Evolutionary conservation across 2,329 filamentous ascomycete species (phyloP), one percentile per base, ranked within the genome.

Genomic region (Colletotrichum sp.): DNA sequence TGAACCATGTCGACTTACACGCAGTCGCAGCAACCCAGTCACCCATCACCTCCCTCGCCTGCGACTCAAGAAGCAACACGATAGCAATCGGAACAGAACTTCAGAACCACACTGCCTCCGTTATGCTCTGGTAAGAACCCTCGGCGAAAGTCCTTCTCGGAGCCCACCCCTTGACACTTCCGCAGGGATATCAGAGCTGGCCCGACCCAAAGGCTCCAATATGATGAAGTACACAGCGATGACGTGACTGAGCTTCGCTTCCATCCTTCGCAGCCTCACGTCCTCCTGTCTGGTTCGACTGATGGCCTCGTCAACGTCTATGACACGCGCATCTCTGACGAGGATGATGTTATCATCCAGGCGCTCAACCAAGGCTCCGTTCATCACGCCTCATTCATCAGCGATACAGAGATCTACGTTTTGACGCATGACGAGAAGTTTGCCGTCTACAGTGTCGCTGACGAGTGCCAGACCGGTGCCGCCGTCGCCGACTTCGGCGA

Each of bases 301-400:
- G 95, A 97, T 83, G 94, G 94, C 8, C 90, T 96, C 2, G 90
- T 96, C 80, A 96, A 94, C 81, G 87, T 96, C 61, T 95, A 94
- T 84, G 93, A 97, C 85, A 93, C 91, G 22, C 88, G 89, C 64
- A 89, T 94, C 74, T 84, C 88, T 22, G 93, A 95, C 79, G 94
- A 96, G 84, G 94, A 96, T 81, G 94, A 96, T 63, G 92, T 94
- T 1, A 87, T 96, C 25, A 87, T 94, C 74, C 94, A 95, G 84
- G 94, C 95, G 15, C 92, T 96, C 82, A 96, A 96, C 83, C 94
- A 95, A 81, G 90, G 91, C 48, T 91, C 93, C 39, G 91, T 96
- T 78, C 94, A 95, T 82, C 93, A 91, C 78, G 92, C 94, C 16
- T 93, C 92, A 7, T 96, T 96, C 85, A 86, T 96, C 71, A 91